Evolutionary conservation across 805 yeast genomes (phyloP), one percentile per base, ranked within the genome.

Genomic region (Candida alai): DNA sequence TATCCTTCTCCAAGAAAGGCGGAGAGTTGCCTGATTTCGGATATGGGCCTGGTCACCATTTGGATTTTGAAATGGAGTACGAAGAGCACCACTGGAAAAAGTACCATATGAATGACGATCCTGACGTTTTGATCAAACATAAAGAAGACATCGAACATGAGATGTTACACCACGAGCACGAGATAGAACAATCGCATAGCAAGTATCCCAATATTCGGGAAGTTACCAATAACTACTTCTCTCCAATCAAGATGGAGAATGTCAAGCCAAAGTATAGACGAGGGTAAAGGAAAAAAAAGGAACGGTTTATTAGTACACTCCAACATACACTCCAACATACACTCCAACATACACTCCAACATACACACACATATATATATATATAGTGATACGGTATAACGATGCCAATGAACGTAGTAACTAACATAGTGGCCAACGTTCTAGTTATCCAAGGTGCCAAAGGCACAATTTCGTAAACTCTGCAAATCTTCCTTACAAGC

Each of bases 61-160:
- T 88, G 22, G 96, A 86, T 61, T 90, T 88, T 52, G 97, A 89
- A 58, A 73, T 77, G 46, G 97, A 89, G 55, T 90, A 89, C 54
- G 97, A 90, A 56, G 80, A 85, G 37, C 97, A 89, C 56, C 97
- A 89, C 57, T 90, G 97, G 97, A 74, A 80, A 40, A 68, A 87
- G 60, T 80, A 71, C 52, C 93, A 84, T 53, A 70, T 74, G 36
- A 77, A 84, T 44, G 60, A 69, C 36, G 97, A 88, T 55, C 96
- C 96, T 2, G 88, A 85, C 35, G 87, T 88, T 18, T 69, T 72
- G 47, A 62, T 75, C 16, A 82, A 84, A 34, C 97, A 88, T 54
- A 82, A 80, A 43, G 97, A 88, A 54, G 97, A 88, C 54, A 74
- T 84, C 6, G 96, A 86, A 52, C 84, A 88, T 56, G 97, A 88